Base-by-base conservation (phyloP, 768 basidiomycete species). In the Phaeotremella fagi region DNA sequence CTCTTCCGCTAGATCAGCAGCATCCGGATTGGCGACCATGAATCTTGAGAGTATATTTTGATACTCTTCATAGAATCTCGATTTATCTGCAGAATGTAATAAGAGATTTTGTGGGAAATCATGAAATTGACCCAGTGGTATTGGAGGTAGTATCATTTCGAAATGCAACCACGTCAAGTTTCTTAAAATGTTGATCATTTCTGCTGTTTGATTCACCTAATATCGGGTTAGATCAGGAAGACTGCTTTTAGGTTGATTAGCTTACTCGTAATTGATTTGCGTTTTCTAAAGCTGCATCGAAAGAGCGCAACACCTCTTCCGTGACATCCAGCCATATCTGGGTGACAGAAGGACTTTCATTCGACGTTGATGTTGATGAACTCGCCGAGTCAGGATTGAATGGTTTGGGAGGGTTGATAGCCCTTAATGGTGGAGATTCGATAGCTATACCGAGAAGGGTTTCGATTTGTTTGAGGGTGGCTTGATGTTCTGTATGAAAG, bases 391-490 rank as follows among this genome's bases (percentile, higher is more conserved):
- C 50, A 5, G 66, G 61, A n/a, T n/a, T n/a, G n/a, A n/a, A n/a
- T n/a, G n/a, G n/a, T n/a, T n/a, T n/a, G n/a, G n/a, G n/a, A n/a
- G n/a, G n/a, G n/a, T n/a, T n/a, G 35, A 68, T 59, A 5, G 65
- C 60, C 15, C 61, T 54, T 2, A 71, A 47, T 66, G 60, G 69
- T 1, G 81, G 61, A 3, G 80, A 76, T 16, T 85, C 85, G 27
- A 84, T 79, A 2, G 79, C 52, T 29, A 90, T 81, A 23, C 87
- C 90, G 4, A 97, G 82, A 68, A 94, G 89, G 24, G 82, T 80
- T 61, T 89, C 82, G 15, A 92, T 75, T 82, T 84, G 87, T 69
- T 90, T 87, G 28, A 91, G 84, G 50, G 90, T 86, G 11, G 83
- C 74, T 57, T 90, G 82, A 27, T 81, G 79, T 7, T 76, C 75